These are phyloP conservation scores for Aspergillus felis DNA, from an alignment of 2,329 filamentous ascomycete species.

Conservation along the genomic window DNA sequence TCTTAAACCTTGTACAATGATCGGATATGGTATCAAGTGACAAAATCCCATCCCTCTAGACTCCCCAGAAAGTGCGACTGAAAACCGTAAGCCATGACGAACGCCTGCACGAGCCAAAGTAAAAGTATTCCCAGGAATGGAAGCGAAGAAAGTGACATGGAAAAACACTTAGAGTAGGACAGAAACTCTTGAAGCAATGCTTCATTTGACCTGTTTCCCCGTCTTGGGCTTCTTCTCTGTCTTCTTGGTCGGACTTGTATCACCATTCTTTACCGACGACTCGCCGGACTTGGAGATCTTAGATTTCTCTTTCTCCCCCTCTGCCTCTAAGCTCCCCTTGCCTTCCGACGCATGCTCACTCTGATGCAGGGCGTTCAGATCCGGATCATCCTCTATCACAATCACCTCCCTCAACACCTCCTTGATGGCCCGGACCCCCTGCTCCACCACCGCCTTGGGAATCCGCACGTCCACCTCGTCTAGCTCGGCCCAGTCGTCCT, in stretches of 20 bases:
- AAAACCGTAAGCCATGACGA: background rate
- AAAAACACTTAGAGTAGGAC: background rate
- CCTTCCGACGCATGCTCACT: constrained; percentile 3
- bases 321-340: constrained; percentile 2
- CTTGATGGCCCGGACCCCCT: constrained; percentile 50
- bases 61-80: background rate
- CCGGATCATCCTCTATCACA: constrained; percentile 40
- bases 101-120: background rate
- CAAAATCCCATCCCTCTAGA: background rate
- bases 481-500: constrained; percentile 27
- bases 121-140: too few relatives aligned
- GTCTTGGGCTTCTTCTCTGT: constrained; percentile 21
- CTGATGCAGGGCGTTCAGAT: constrained; percentile 4
- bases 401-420: constrained; percentile 51
- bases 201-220: constrained; percentile 19
- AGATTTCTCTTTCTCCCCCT: constrained; percentile 9
- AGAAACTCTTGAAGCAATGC: background rate
- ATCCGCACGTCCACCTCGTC: constrained; percentile 46
- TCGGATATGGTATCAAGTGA: background rate
- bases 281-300: constrained; percentile 4
- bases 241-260: constrained; percentile 23
- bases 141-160: background rate
- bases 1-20: background rate
- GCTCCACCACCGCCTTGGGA: constrained; percentile 47
- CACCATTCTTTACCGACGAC: constrained; percentile 15